Evolutionary conservation across 2,329 filamentous ascomycete genomes (phyloP), one percentile per base, ranked within the genome.

Genomic region (Colletotrichum chrysophilum): DNA sequence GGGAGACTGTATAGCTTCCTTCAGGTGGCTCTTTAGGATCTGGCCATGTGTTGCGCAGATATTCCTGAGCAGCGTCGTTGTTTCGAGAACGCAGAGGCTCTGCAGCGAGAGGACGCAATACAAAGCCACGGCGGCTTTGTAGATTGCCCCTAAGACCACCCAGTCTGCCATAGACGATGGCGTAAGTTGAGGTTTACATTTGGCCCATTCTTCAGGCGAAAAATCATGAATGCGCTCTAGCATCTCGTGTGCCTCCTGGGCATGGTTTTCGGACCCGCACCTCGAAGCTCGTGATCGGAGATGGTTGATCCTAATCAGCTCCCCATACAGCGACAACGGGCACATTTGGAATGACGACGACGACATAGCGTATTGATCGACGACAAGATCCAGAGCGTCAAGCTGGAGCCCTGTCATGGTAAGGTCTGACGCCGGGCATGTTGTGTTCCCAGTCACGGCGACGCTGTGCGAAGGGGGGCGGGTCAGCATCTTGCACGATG

Each of bases 61-160:
- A 10, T 30, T 34, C 26, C 70, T 58, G 32, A 72, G 48, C 4
- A 12, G 13, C 0, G 24, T 14, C 14, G 68, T 77, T 26, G 13
- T 26, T 36, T 80, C 81, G 2, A 85, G 75, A 8, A 84, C 70
- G 6, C 78, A 78, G 7, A 83, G 21, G 75, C 81, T 83, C 70
- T 84, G 84, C 10, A 86, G 79, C 4, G 85, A 85, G 2, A 79
- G 79, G 69, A 85, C 80, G 79, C 82, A 84, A 77, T 86, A 86
- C 10, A 86, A 43, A 16, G 80, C 77, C 18, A 81, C 78, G 7
- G 85, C 79, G 14, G 79, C 76, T 67, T 81, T 81, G 66, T 83
- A 81, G 7, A 81, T 73, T 12, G 77, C 77, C 13, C 80, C 84
- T 6, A 72, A 7, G 14, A 43, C 7, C 8, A 77, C 60, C 83